Percentiles rank a stretch among this genome's conserved stretches.
phyloP scores from a whole-genome alignment of 2,329 filamentous ascomycete species.

The Cytospora schulzeri region DNA sequence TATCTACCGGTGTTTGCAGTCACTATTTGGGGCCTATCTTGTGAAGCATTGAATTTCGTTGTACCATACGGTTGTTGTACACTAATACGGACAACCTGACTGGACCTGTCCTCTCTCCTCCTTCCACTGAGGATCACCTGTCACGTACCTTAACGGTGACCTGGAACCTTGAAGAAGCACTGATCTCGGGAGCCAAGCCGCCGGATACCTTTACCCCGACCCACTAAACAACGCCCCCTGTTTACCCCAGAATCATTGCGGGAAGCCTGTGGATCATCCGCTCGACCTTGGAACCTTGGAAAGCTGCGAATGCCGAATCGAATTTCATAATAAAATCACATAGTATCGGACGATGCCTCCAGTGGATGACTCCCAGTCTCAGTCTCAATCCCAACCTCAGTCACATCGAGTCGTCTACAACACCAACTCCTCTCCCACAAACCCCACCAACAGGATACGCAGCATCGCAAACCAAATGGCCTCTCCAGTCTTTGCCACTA shows the following conservation, averaged over 20 bases:
- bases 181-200: not conserved
- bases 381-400: no score
- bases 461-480: conserved; percentile 73
- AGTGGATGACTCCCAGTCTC: conserved; percentile 41
- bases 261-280: not conserved
- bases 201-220: not conserved
- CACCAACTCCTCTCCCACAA: conserved; percentile 43
- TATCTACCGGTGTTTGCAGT: no score
- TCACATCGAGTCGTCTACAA: conserved; percentile 16
- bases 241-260: not conserved
- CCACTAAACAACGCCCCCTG: not conserved
- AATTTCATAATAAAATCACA: not conserved
- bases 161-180: not conserved
- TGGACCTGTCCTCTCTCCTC: not conserved
- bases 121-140: no score
- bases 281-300: no score
- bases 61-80: no score
- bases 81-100: not conserved
- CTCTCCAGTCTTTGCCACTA: conserved; percentile 58
- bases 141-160: no score
- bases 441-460: conserved; percentile 56
- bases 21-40: no score
- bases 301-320: no score
- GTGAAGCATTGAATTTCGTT: no score
- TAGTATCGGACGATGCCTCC: conserved; percentile 69